Conservation (phyloP, 1,284 basidiomycete genomes). For the Acaromyces ingoldii region DNA sequence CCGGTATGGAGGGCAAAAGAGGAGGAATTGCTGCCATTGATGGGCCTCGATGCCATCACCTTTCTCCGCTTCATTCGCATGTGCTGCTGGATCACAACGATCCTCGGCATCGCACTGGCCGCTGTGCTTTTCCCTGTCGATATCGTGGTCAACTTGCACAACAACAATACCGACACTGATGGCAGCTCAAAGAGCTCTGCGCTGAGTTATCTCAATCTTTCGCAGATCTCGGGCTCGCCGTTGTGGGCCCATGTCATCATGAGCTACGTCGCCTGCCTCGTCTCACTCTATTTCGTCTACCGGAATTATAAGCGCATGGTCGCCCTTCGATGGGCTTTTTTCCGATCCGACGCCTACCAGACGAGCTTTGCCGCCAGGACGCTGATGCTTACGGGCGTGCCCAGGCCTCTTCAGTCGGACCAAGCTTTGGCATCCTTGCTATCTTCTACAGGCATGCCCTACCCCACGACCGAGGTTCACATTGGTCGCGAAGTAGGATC, state of each 20-base stretch:
- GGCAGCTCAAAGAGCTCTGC: conserved; percentile 14
- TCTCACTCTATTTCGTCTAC: conserved; percentile 40
- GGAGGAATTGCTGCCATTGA: conserved; percentile 77
- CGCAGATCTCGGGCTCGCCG: conserved; percentile 33
- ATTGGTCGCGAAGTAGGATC: conserved; percentile 70
- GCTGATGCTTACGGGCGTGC: conserved; percentile 58
- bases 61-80: conserved; percentile 89
- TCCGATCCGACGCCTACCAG: conserved; percentile 46
- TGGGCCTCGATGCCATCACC: conserved; percentile 82
- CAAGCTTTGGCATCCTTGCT: conserved; percentile 63
- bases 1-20: conserved; percentile 80
- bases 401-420: conserved; percentile 67
- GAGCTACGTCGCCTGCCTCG: conserved; percentile 41
- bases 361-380: conserved; percentile 61
- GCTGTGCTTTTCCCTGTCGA: conserved; percentile 76
- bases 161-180: conserved; percentile 14
- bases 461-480: conserved; percentile 76
- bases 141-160: conserved; percentile 41
- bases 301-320: conserved; percentile 44
- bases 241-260: conserved; percentile 50
- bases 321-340: conserved; percentile 39
- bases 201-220: conserved; percentile 32
- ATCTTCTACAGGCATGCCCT: conserved; percentile 60
- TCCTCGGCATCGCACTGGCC: conserved; percentile 58
- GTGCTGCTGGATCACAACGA: conserved; percentile 57